Evolutionary conservation across 768 basidiomycete genomes (phyloP), one percentile per base, ranked within the genome.

Genomic region (Boletales sp.): DNA sequence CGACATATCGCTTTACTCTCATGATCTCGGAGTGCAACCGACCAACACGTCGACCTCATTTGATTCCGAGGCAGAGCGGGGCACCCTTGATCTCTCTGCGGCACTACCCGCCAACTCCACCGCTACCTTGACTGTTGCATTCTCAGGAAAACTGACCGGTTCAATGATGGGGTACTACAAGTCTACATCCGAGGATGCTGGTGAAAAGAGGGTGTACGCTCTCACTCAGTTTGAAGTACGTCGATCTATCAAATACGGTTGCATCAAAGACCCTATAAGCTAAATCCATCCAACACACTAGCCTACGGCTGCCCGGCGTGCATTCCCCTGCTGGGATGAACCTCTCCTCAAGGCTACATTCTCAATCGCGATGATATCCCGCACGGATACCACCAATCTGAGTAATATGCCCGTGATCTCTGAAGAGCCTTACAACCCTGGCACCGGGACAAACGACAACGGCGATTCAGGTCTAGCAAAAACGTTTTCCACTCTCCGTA

Each of bases 241-340:
- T 50, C 38, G 61, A 50, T 27, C 21, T 29, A 36, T 45, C 30
- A 13, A 13, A 32, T 39, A 27, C 5, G 5, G 38, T 2, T 27
- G 7, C 24, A 27, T 1, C 24, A 5, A 27, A 27, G 24, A 40
- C 10, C 12, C 9, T 37, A n/a, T 52, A 11, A 38, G 45, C 49
- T 53, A 44, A 44, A 39, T 39, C 19, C 15, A 45, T 47, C 15
- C 30, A 35, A 34, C 11, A 15, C 31, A 35, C 14, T 55, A 95
- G 86, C 84, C 94, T 37, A 95, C 90, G 35, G 84, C 85, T 51
- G 94, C 94, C 8, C 75, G 94, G 43, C 78, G 81, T 36, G 82
- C 86, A 5, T 89, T 91, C 67, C 90, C 90, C 21, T 90, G 86
- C 72, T 95, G 90, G 90, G 94, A 97, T 63, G 94, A 97, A 64